These are phyloP conservation scores for Yamadazyma mexicana DNA, from an alignment of 1,139 yeast species.

Conservation along the genomic window DNA sequence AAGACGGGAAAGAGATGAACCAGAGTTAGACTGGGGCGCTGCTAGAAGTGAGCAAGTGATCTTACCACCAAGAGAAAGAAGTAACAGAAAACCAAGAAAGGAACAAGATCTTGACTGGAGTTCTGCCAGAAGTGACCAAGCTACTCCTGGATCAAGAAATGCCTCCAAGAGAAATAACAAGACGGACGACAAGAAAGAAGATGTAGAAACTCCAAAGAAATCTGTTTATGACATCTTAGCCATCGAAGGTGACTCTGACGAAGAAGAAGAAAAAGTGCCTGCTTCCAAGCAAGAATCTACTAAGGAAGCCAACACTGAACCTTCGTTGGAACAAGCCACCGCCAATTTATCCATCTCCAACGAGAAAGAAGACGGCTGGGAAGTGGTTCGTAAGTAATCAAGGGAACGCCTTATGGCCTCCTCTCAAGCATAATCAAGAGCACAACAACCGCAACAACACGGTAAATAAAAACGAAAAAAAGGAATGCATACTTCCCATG, in stretches of 20 bases:
- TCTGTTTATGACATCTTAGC: slow-evolving; percentile 68
- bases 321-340: slow-evolving; percentile 42
- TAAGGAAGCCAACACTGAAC: slow-evolving; percentile 5
- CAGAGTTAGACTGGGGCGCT: slow-evolving; percentile 61
- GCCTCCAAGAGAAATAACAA: slow-evolving; percentile 39
- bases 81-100: slow-evolving; percentile 41
- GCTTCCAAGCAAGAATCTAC: too few relatives aligned
- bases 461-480: not conserved
- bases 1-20: slow-evolving; percentile 42
- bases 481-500: not conserved
- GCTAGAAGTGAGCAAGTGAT: slow-evolving; percentile 40
- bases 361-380: slow-evolving; percentile 48
- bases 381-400: slow-evolving; percentile 54
- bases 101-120: slow-evolving; percentile 61
- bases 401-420: too few relatives aligned
- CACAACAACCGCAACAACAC: not conserved
- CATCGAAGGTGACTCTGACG: slow-evolving; percentile 58
- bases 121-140: slow-evolving; percentile 31
- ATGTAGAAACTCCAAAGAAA: slow-evolving; percentile 44
- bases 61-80: slow-evolving; percentile 43
- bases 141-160: slow-evolving; percentile 39
- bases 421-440: not conserved
- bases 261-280: slow-evolving; percentile 47
- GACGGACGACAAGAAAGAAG: slow-evolving; percentile 9
- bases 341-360: slow-evolving; percentile 40